Percentiles rank a stretch among this genome's conserved stretches.
Conservation (phyloP, 2,329 filamentous ascomycete genomes). For the Colletotrichum sp. region DNA sequence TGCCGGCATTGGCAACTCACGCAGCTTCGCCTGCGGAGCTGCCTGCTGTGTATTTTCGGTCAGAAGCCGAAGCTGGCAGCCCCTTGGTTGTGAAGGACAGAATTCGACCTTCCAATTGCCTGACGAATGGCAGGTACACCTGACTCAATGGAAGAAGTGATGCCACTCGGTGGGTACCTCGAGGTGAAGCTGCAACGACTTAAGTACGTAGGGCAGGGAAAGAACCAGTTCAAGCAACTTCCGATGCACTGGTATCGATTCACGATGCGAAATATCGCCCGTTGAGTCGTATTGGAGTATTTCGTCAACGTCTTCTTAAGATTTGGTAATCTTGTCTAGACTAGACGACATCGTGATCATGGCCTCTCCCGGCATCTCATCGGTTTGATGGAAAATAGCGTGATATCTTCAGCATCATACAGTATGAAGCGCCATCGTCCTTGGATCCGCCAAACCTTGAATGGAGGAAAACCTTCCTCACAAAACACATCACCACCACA, state of each 20-base stretch:
- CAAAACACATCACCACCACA: not conserved
- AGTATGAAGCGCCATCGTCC: not conserved
- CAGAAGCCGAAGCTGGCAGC: not conserved
- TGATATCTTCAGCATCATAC: not conserved
- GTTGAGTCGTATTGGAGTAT: not conserved
- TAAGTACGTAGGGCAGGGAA: not conserved
- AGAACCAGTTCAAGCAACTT: not conserved
- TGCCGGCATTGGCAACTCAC: not conserved
- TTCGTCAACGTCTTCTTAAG: not conserved
- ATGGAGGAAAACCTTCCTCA: not conserved
- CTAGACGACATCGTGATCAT: not conserved
- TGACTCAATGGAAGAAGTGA: not conserved
- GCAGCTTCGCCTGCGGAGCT: not conserved
- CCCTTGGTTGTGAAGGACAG: not conserved
- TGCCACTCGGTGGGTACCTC: not conserved
- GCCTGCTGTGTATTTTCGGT: not conserved
- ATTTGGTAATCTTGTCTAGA: not conserved
- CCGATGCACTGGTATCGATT: not conserved
- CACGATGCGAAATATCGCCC: not conserved
- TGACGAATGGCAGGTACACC: not conserved
- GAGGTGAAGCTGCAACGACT: not conserved
- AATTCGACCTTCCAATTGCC: not conserved
- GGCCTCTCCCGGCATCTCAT: not conserved
- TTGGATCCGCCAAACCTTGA: not conserved
- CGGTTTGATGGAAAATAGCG: not conserved